Conservation (phyloP, 352 stramenopile genomes). For the Halophytophthora batemanensis region DNA sequence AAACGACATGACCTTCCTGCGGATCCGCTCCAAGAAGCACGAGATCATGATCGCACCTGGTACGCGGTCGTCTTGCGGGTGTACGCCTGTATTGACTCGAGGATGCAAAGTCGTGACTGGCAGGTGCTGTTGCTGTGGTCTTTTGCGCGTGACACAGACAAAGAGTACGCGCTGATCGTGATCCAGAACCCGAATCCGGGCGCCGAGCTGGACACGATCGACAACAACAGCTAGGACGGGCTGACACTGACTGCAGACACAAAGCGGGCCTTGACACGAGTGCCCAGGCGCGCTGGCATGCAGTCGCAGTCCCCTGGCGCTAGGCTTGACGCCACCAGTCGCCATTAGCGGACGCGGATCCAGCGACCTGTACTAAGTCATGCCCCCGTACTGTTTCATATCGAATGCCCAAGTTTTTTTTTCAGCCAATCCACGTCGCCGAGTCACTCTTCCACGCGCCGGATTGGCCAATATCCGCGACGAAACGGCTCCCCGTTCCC, state of each 20-base stretch:
- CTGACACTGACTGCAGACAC: neutral
- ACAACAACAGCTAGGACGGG: conserved; percentile 19
- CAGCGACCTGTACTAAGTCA: no score
- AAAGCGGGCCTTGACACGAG: no score
- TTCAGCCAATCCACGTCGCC: no score
- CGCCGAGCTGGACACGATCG: conserved; percentile 31
- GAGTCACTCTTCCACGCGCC: no score
- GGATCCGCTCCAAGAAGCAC: conserved; percentile 92
- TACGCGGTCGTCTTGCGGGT: conserved; percentile 7
- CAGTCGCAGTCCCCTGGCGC: no score
- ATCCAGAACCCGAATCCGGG: conserved; percentile 88
- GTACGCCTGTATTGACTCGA: conserved; percentile 1
- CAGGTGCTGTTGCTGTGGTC: conserved; percentile 6
- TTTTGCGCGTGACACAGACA: conserved; percentile 44
- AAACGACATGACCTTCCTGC: conserved; percentile 93
- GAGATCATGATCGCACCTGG: conserved; percentile 92
- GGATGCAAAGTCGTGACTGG: conserved; percentile 36
- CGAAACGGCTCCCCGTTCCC: no score
- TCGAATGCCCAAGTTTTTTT: no score
- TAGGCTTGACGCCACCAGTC: no score
- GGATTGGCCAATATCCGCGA: no score
- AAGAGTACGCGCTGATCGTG: conserved; percentile 93
- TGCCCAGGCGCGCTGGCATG: no score
- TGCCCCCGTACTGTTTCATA: no score
- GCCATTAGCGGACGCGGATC: no score